A percentile compares a stretch with the other conserved stretches of the same genome.
Conservation (phyloP, 108 stramenopile genomes). For the Pseudonitzschia multiseries region DNA sequence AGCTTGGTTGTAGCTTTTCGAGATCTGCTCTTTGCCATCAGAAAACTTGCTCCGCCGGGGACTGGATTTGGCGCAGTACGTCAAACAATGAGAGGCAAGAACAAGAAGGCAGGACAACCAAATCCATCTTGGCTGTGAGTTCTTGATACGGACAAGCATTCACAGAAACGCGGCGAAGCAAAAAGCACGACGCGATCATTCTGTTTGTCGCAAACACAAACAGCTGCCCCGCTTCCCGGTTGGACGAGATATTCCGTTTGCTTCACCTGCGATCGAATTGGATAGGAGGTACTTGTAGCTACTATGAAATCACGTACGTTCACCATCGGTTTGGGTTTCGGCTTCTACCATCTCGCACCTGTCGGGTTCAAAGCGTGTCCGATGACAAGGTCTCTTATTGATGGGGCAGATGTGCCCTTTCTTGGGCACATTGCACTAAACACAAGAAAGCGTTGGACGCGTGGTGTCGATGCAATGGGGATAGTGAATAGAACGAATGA, state of each 20-base stretch:
- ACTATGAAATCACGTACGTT: not conserved
- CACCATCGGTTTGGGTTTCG: not conserved
- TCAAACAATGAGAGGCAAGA: too few relatives aligned
- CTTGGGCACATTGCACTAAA: not conserved
- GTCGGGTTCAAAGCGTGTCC: not conserved
- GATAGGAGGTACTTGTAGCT: not conserved
- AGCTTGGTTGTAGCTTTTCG: too few relatives aligned
- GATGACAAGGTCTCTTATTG: not conserved
- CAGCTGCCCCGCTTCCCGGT: too few relatives aligned
- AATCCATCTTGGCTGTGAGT: too few relatives aligned
- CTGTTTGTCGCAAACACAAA: not conserved
- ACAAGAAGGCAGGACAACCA: too few relatives aligned
- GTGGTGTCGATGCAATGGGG: too few relatives aligned
- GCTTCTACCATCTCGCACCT: not conserved
- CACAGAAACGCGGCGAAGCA: too few relatives aligned
- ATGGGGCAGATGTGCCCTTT: constrained; percentile 11
- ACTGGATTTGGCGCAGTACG: too few relatives aligned
- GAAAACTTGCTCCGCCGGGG: too few relatives aligned
- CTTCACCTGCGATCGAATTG: not conserved
- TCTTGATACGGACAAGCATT: too few relatives aligned
- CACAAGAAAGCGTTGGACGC: not conserved
- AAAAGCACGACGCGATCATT: not conserved
- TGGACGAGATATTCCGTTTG: too few relatives aligned
- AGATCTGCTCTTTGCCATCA: too few relatives aligned
- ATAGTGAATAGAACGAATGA: not conserved